Evolutionary conservation across 345 rosid species (phyloP).

Genomic region (Linum usitatissimum): DNA sequence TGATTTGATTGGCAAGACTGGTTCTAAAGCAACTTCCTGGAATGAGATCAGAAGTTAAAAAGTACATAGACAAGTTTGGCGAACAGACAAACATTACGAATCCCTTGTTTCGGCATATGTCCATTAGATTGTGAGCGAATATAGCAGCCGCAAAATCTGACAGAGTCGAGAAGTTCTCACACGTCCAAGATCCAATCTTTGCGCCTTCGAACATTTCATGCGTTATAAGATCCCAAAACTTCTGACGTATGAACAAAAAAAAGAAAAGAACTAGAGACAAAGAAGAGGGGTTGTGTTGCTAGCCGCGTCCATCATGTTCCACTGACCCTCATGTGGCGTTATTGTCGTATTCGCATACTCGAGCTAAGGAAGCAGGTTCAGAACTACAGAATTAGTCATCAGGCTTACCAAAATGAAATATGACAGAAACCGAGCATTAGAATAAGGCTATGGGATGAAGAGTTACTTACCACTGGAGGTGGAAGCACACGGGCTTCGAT

Average conservation of each 20-base stretch:
- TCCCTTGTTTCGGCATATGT: slow-evolving; percentile 59
- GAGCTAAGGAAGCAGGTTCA: slow-evolving; percentile 25
- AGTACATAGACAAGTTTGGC: neutral
- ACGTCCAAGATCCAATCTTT: slow-evolving; percentile 51
- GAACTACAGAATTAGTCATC: neutral
- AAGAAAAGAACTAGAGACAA: neutral
- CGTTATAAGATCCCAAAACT: neutral
- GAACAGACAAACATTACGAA: slow-evolving; percentile 32
- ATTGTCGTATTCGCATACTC: slow-evolving; percentile 40
- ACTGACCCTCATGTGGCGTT: slow-evolving; percentile 42
- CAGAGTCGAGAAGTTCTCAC: slow-evolving; percentile 40
- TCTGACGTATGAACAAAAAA: neutral
- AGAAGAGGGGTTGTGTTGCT: neutral
- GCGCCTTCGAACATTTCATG: slow-evolving; percentile 87
- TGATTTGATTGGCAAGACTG: slow-evolving; percentile 18
- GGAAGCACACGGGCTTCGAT: slow-evolving; percentile 66
- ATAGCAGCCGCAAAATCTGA: slow-evolving; percentile 11
- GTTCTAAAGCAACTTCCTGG: slow-evolving; percentile 15
- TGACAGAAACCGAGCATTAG: too few relatives aligned
- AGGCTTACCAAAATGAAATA: neutral
- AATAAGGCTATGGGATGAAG: neutral
- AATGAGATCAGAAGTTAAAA: neutral
- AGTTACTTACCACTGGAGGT: slow-evolving; percentile 42
- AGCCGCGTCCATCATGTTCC: slow-evolving; percentile 83
- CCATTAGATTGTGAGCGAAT: slow-evolving; percentile 36